Conservation (phyloP, 345 rosid genomes). For the Psidium guajava region DNA sequence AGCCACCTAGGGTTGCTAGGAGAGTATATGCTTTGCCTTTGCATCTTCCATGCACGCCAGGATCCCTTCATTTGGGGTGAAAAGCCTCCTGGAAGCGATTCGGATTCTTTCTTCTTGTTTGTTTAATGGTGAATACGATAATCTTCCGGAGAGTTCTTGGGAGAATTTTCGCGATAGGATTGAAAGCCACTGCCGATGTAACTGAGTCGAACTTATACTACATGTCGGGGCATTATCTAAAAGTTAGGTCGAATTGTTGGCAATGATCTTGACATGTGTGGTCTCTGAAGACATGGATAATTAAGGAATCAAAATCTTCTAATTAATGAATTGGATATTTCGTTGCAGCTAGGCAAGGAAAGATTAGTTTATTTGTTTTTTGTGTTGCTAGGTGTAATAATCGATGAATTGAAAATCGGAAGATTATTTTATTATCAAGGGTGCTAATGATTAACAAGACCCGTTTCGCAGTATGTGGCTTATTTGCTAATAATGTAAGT, state of each 20-base stretch:
- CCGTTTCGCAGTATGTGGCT: background rate
- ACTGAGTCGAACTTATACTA: background rate
- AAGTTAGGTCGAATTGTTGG: background rate
- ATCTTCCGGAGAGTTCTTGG: background rate
- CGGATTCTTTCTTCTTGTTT: background rate
- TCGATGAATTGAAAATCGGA: background rate
- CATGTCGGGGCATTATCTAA: background rate
- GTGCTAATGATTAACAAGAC: background rate
- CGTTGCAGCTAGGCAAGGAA: background rate
- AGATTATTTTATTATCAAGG: background rate
- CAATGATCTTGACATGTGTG: background rate
- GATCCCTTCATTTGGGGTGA: background rate
- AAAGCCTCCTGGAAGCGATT: background rate
- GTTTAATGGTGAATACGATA: background rate
- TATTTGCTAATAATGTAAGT: background rate
- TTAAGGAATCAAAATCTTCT: background rate
- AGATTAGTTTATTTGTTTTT: background rate
- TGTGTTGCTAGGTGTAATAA: background rate
- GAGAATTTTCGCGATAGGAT: background rate
- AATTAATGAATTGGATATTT: background rate
- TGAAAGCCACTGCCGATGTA: background rate
- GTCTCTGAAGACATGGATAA: background rate
- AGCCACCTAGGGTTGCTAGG: background rate
- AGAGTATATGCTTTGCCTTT: background rate
- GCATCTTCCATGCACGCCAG: background rate